phyloP scores from a whole-genome alignment of 2,329 filamentous ascomycete genomes.

The Talaromyces sp. region DNA sequence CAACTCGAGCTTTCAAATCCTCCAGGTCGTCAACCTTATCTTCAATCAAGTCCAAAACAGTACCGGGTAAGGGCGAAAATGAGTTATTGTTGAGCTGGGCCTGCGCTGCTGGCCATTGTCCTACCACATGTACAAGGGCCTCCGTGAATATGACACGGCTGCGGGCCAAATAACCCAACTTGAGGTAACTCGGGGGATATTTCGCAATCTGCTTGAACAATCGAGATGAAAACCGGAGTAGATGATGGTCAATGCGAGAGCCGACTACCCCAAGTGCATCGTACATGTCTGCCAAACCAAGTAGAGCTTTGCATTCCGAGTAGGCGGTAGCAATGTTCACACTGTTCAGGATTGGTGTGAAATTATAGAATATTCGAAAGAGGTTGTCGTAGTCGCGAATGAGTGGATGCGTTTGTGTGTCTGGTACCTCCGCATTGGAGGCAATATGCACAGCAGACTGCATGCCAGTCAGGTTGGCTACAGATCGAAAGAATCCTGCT shows the following conservation, averaged over 20 bases:
- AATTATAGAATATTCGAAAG: slow-evolving; percentile 95
- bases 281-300: slow-evolving; percentile 90
- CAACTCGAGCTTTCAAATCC: slow-evolving; percentile 75
- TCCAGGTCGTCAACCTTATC: slow-evolving; percentile 93
- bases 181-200: slow-evolving; percentile 88
- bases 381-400: slow-evolving; percentile 93
- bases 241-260: slow-evolving; percentile 86
- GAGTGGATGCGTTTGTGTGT: slow-evolving; percentile 66
- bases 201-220: slow-evolving; percentile 97
- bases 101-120: slow-evolving; percentile 83
- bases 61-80: slow-evolving; percentile 62
- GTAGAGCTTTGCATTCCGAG: slow-evolving; percentile 86
- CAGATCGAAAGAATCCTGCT: slow-evolving; percentile 79
- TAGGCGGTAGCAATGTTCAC: slow-evolving; percentile 91
- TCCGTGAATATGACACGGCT: slow-evolving; percentile 83
- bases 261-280: slow-evolving; percentile 86
- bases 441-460: slow-evolving; percentile 54
- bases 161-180: slow-evolving; percentile 80
- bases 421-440: slow-evolving; percentile 49
- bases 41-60: slow-evolving; percentile 83
- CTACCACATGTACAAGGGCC: slow-evolving; percentile 88
- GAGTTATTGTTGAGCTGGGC: slow-evolving; percentile 65
- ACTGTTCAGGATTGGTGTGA: slow-evolving; percentile 74
- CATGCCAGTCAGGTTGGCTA: slow-evolving; percentile 69
- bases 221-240: slow-evolving; percentile 84